Evolutionary conservation across 768 basidiomycete genomes (phyloP), one percentile per base, ranked within the genome.

Genomic region (Pulveroboletus sp.): DNA sequence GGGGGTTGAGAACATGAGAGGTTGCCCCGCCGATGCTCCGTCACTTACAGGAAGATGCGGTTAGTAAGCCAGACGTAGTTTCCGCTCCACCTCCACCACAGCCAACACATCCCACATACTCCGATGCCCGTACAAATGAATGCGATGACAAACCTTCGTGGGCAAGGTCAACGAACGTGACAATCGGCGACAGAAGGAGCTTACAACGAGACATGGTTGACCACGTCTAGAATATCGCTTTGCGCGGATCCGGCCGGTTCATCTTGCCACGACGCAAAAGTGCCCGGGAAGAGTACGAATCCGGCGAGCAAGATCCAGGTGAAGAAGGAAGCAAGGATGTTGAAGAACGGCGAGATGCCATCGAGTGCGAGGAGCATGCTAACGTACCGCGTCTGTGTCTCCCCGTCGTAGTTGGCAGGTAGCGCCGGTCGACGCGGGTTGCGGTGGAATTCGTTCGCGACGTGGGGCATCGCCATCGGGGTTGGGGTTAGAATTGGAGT

Each of bases 301-400:
- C 81, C 81, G 9, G 81, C 81, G 20, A 83, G 68, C 44, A 83
- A 57, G 47, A 83, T 73, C 82, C 82, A 83, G 9, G 78, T 82
- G 55, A 79, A 83, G 65, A 83, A 82, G 8, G 71, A 71, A 3
- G 78, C 74, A n/a, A 76, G 60, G 13, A 80, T 47, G 47, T 81
- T 80, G 60, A 76, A 71, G 35, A 76, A 19, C 4, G 63, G 55
- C 16, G 80, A 78, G 37, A 83, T 82, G 31, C 68, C 71, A 55
- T 83, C 82, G 19, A 82, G 63, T 5, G 80, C 82, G 29, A 83
- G 73, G 22, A 83, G 70, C 81, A 83, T 83, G 45, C 75, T 76
- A 54, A 82, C 72, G 55, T 83, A 83, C 27, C 73, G 73, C 3
- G 81, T 80, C 50, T 76, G 53, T 23, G 22, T 43, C 46, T 53